These are phyloP conservation scores for Phytophthora pseudosyringae DNA, from an alignment of 352 stramenopile genomes.

Conservation along the genomic window DNA sequence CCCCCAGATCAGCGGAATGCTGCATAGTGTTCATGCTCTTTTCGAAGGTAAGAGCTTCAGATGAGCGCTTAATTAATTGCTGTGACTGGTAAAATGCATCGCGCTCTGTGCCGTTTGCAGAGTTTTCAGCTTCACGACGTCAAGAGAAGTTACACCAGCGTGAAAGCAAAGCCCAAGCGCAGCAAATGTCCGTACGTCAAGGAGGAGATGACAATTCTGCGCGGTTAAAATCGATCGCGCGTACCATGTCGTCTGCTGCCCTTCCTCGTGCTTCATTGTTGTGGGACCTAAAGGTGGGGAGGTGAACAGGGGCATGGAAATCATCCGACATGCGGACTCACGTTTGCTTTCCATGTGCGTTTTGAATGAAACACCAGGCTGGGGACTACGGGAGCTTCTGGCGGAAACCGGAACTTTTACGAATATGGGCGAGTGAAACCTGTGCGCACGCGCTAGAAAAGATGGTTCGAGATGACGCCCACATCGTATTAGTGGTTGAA, in stretches of 20 bases:
- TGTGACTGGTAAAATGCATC: conserved; percentile 1
- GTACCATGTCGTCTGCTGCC: conserved; percentile 28
- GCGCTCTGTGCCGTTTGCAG: not conserved
- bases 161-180: conserved; percentile 16
- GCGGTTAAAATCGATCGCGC: conserved; percentile 27
- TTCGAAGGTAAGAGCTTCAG: conserved; percentile 42
- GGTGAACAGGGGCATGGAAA: not conserved
- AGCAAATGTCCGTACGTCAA: conserved; percentile 11
- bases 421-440: conserved; percentile 33
- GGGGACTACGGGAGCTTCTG: conserved; percentile 54
- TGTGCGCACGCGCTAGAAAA: conserved; percentile 41
- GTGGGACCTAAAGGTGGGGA: conserved; percentile 35
- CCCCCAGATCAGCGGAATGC: conserved; percentile 53
- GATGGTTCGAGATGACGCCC: conserved; percentile 33
- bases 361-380: conserved; percentile 30
- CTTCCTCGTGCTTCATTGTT: conserved; percentile 29
- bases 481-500: conserved; percentile 35
- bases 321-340: not conserved
- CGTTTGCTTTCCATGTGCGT: not conserved
- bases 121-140: conserved; percentile 17
- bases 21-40: conserved; percentile 59
- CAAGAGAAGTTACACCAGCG: conserved; percentile 25
- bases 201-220: conserved; percentile 5
- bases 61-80: not conserved
- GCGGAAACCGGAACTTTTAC: conserved; percentile 39